Percentiles rank a stretch among this genome's conserved stretches.
Conservation (phyloP, 2,329 filamentous ascomycete genomes). For the Alternaria consortialis region DNA sequence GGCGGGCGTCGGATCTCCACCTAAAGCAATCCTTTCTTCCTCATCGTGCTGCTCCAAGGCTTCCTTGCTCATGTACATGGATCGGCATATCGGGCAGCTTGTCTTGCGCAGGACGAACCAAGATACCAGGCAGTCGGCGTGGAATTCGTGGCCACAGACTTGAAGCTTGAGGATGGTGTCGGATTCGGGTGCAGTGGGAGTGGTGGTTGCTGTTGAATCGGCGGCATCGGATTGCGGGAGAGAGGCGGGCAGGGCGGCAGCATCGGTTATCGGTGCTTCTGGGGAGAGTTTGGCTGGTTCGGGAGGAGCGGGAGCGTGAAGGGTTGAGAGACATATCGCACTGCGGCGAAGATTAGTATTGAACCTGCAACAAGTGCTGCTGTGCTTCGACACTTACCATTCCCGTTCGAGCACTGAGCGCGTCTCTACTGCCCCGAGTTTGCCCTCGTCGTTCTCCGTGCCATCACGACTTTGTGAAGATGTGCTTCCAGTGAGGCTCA, state of each 20-base stretch:
- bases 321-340: slow-evolving; percentile 45
- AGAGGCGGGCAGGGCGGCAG: slow-evolving; percentile 3
- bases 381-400: slow-evolving; percentile 28
- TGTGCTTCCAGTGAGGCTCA: slow-evolving; percentile 5
- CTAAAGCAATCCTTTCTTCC: slow-evolving; percentile 16
- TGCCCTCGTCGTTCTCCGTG: slow-evolving; percentile 3
- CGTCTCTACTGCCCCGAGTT: slow-evolving; percentile 14
- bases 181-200: slow-evolving; percentile 10
- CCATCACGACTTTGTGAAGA: not conserved
- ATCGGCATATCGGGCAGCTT: slow-evolving; percentile 45
- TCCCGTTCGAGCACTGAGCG: slow-evolving; percentile 35
- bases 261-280: slow-evolving; percentile 16
- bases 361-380: not conserved
- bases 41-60: slow-evolving; percentile 26
- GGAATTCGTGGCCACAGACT: slow-evolving; percentile 43
- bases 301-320: slow-evolving; percentile 37
- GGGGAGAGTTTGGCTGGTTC: slow-evolving; percentile 35
- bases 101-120: slow-evolving; percentile 44
- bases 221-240: not conserved
- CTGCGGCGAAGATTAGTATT: slow-evolving; percentile 21
- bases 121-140: slow-evolving; percentile 42
- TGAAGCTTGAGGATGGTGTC: slow-evolving; percentile 40
- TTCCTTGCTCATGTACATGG: slow-evolving; percentile 36
- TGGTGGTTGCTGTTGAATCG: not conserved
- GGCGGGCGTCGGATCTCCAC: not conserved